Evolutionary conservation across 2,329 filamentous ascomycete species (phyloP).

Genomic region (Diaporthe longicolla): DNA sequence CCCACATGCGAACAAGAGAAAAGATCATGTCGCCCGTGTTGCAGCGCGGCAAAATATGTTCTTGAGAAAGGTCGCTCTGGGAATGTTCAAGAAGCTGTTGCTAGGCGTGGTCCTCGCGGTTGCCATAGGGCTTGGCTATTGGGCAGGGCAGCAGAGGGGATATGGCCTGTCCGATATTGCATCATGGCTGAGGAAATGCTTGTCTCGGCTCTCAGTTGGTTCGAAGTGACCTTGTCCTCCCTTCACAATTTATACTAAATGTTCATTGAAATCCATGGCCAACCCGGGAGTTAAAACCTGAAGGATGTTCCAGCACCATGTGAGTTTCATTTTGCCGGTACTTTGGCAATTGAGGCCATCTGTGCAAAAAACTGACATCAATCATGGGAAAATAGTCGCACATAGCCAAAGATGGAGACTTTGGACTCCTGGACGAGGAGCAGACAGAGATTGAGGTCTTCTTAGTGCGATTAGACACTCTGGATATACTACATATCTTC

Average conservation of each 20-base stretch:
- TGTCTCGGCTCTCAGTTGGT: not conserved
- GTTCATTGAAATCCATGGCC: too few relatives aligned
- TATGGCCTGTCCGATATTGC: not conserved
- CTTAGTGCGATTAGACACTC: not conserved
- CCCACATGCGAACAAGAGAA: slow-evolving; percentile 36
- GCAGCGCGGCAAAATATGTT: slow-evolving; percentile 19
- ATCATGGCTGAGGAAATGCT: not conserved
- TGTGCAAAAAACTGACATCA: too few relatives aligned
- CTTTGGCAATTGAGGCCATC: too few relatives aligned
- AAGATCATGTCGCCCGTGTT: slow-evolving; percentile 9
- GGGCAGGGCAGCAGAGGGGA: not conserved
- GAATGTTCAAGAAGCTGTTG: not conserved
- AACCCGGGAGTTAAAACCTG: not conserved
- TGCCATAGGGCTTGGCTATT: not conserved
- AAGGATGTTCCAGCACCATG: not conserved
- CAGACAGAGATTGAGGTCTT: not conserved
- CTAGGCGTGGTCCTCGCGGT: not conserved
- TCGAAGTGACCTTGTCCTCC: not conserved
- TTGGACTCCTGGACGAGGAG: not conserved
- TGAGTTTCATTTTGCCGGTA: not conserved
- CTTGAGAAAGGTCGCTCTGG: slow-evolving; percentile 9
- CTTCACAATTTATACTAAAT: not conserved
- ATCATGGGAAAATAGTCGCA: not conserved
- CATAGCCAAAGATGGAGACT: not conserved
- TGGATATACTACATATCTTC: not conserved